These are phyloP conservation scores for Alnus rubra DNA, from an alignment of 306 rosid genomes.

Conservation along the genomic window DNA sequence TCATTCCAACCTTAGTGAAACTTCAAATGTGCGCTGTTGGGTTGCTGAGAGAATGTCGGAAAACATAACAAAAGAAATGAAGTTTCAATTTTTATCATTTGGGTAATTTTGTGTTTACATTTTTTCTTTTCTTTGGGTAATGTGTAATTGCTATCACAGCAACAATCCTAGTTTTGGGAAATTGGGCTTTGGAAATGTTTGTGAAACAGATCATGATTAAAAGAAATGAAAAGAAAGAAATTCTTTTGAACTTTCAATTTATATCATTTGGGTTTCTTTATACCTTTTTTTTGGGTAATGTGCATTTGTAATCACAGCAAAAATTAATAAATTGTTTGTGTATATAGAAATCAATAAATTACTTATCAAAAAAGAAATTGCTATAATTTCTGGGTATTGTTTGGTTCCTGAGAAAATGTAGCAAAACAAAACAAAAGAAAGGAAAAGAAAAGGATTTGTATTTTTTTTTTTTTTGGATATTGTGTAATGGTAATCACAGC, in stretches of 20 bases:
- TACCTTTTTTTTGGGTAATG: background rate
- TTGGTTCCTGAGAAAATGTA: conserved; percentile 9
- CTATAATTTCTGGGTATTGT: background rate
- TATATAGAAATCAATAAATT: background rate
- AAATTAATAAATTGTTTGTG: background rate
- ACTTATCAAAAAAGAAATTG: background rate
- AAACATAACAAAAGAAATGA: background rate
- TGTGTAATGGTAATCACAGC: background rate
- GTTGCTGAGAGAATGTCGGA: conserved; percentile 5
- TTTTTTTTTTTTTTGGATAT: background rate
- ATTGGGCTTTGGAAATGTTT: conserved; percentile 6
- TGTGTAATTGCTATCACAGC: background rate
- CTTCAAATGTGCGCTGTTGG: background rate
- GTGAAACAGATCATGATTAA: background rate
- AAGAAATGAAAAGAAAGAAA: no score
- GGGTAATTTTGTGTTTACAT: background rate
- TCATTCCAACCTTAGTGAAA: background rate
- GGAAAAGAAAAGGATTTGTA: no score
- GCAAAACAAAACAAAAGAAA: background rate
- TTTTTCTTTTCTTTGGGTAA: background rate
- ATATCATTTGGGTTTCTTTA: background rate
- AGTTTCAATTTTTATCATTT: background rate
- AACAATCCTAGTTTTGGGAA: background rate
- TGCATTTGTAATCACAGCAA: background rate
- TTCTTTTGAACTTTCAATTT: background rate